Evolutionary conservation across 306 rosid genomes (phyloP).

Genomic region (Spatholobus suberectus): DNA sequence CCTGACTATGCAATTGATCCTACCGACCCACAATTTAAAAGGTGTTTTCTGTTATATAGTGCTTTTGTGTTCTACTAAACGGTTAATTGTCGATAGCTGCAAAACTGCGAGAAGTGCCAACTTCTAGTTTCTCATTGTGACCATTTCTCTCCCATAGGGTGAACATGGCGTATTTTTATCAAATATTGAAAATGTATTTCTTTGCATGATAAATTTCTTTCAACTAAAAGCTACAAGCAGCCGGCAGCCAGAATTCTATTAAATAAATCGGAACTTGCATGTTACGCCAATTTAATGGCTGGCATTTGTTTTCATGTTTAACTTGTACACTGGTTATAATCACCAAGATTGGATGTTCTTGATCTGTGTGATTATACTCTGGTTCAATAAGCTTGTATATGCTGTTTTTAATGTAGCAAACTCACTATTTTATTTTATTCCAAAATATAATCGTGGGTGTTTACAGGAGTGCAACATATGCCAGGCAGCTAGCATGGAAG

Average conservation of each 20-base stretch:
- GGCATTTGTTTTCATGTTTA: neutral
- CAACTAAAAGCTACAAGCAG: neutral
- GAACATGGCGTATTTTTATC: neutral
- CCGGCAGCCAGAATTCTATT: neutral
- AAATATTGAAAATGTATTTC: neutral
- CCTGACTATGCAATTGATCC: slow-evolving; percentile 81
- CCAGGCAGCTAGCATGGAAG: slow-evolving; percentile 63
- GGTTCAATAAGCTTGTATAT: neutral
- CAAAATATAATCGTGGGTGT: slow-evolving; percentile 35
- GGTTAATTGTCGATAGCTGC: neutral
- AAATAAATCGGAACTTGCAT: neutral
- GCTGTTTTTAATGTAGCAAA: slow-evolving; percentile 4
- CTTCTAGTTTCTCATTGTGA: neutral
- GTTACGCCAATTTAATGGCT: neutral
- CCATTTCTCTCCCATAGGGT: slow-evolving; percentile 17
- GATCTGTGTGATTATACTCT: neutral
- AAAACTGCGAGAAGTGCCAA: slow-evolving; percentile 13
- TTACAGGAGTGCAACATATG: slow-evolving; percentile 79
- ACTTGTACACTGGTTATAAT: slow-evolving; percentile 18
- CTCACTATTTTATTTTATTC: neutral
- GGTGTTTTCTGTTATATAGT: slow-evolving; percentile 55
- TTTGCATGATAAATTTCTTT: neutral
- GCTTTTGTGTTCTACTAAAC: neutral
- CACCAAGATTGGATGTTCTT: slow-evolving; percentile 23
- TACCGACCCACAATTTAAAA: slow-evolving; percentile 87